Conservation (phyloP, 1,284 basidiomycete species). For the Leccinum colubrinum region DNA sequence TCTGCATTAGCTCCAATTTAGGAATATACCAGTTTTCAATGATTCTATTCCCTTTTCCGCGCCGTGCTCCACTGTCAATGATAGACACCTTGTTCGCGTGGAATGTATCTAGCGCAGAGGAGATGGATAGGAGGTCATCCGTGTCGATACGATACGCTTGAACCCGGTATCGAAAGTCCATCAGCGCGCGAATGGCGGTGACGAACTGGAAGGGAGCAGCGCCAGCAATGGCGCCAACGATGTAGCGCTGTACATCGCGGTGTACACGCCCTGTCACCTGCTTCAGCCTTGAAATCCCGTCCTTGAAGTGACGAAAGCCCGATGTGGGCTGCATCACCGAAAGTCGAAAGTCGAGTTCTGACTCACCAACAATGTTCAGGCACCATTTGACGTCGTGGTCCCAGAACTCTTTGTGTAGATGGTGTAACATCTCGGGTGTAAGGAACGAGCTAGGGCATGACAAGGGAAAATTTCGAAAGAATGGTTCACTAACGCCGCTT, state of each 20-base stretch:
- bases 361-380: too few relatives aligned
- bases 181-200: background rate
- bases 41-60: background rate
- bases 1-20: background rate
- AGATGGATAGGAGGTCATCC: background rate
- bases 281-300: background rate
- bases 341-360: too few relatives aligned
- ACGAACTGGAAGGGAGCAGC: background rate
- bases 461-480: background rate
- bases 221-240: background rate
- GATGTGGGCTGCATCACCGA: too few relatives aligned
- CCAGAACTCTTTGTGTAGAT: too few relatives aligned
- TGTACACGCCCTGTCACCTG: background rate
- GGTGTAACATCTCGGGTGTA: too few relatives aligned
- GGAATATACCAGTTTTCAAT: background rate
- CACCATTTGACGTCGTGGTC: too few relatives aligned
- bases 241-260: background rate
- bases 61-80: background rate
- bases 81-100: background rate
- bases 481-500: background rate
- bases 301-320: too few relatives aligned
- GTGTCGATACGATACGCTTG: background rate
- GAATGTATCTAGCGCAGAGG: background rate
- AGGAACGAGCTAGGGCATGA: too few relatives aligned
- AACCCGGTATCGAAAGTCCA: too few relatives aligned